These are phyloP conservation scores for Ceratobasidium sp. DNA, from an alignment of 1,284 basidiomycete genomes.

Conservation along the genomic window DNA sequence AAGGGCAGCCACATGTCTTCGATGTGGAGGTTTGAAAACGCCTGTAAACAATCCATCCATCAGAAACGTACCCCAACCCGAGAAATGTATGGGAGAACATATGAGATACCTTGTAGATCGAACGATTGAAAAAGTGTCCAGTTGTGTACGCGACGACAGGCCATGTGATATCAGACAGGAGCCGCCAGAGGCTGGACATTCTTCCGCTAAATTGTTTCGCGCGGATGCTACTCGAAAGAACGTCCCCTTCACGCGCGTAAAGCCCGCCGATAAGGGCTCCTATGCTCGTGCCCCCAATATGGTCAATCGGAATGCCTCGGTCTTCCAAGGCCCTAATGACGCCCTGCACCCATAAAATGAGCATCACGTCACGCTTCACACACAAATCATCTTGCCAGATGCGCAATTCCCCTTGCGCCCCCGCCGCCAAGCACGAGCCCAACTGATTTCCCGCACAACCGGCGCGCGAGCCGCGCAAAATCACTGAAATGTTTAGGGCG, in stretches of 20 bases:
- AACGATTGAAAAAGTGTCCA: constrained; percentile 91
- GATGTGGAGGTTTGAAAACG: constrained; percentile 61
- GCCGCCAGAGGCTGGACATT: constrained; percentile 95
- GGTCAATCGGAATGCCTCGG: constrained; percentile 92
- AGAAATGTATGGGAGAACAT: background rate
- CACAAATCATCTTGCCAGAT: constrained; percentile 71
- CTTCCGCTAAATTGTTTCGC: constrained; percentile 91
- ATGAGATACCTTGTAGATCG: constrained; percentile 81
- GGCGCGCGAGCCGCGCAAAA: constrained; percentile 90
- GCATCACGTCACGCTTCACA: too few species aligned
- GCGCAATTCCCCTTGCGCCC: constrained; percentile 94
- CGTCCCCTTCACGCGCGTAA: constrained; percentile 93
- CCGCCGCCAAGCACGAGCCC: constrained; percentile 97
- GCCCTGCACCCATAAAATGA: constrained; percentile 62
- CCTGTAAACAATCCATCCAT: constrained; percentile 75
- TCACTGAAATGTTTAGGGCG: constrained; percentile 87
- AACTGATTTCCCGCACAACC: constrained; percentile 93
- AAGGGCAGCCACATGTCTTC: constrained; percentile 97
- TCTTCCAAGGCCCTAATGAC: constrained; percentile 93
- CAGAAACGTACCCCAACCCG: constrained; percentile 13
- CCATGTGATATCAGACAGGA: constrained; percentile 96
- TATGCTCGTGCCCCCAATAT: constrained; percentile 87
- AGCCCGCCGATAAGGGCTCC: constrained; percentile 95
- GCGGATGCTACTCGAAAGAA: constrained; percentile 86
- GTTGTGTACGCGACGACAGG: constrained; percentile 98